Base-by-base conservation (phyloP, 805 yeast species). In the Brettanomyces sp. region DNA sequence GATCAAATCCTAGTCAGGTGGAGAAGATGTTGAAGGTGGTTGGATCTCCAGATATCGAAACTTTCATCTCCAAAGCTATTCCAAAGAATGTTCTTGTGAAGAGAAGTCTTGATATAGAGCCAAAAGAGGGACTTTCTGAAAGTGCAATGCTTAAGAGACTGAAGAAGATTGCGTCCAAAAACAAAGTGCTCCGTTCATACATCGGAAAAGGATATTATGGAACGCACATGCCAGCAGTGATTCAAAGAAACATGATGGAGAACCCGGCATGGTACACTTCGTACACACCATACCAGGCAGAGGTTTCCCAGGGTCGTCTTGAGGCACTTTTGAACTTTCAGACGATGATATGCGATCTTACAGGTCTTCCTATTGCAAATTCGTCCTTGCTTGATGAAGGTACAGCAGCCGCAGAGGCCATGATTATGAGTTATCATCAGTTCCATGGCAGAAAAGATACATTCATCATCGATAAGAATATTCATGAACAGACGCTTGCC, bases 231-330 rank as follows among this genome's bases (percentile, higher is more conserved):
- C 99, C 99, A 0, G 84, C 95, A 1, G 96, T 91, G 34, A 85
- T 93, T 55, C 95, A 87, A 69, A 80, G 99, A 62, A 93, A 93
- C 58, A 66, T 93, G 48, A 69, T 93, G 47, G 99, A 93, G 65
- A 79, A 83, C 50, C 99, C 99, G 5, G 96, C 89, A 61, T 93
- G 99, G 99, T 93, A 93, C 72, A 93, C 99, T 21, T 88, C 97
- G 1, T 93, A 93, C 64, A 93, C 99, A 23, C 99, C 99, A 34
- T 93, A 93, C 65, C 99, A 93, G 69, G 96, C 99, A 1, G 99
- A 93, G 64, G 90, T 93, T 48, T 85, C 96, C 1, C 99, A 93
- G 67, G 99, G 99, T 45, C 80, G 99, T 56, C 74, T 93, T 56
- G 96, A 91, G 67, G 80, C 93, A 22, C 70, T 93, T 51, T 70